These are phyloP conservation scores for Groenewaldozyma auringiensis DNA, from an alignment of 1,139 yeast species.

Conservation along the genomic window DNA sequence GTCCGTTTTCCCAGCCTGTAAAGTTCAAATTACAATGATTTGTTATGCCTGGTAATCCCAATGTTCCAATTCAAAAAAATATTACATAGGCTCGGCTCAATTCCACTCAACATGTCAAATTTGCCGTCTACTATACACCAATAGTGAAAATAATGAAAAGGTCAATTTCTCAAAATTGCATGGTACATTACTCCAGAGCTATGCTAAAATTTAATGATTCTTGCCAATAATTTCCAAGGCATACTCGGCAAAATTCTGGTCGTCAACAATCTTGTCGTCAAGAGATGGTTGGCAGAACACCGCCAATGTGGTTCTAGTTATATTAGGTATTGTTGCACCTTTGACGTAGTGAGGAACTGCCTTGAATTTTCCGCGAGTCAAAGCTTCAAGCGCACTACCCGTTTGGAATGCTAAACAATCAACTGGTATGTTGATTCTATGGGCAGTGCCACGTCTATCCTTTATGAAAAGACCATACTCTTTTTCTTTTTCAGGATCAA, in stretches of 20 bases:
- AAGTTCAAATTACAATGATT: no score
- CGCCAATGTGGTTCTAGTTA: slow-evolving; percentile 53
- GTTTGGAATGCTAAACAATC: slow-evolving; percentile 59
- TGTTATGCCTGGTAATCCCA: no score
- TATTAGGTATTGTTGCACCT: slow-evolving; percentile 27
- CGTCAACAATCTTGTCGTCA: slow-evolving; percentile 40
- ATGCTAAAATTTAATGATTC: slow-evolving; percentile 17
- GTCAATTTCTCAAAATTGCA: no score
- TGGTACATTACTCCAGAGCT: no score
- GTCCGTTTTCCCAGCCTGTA: no score
- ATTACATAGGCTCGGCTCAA: no score
- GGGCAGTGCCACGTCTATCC: slow-evolving; percentile 39
- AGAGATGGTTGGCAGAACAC: slow-evolving; percentile 59
- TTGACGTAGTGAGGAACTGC: slow-evolving; percentile 58
- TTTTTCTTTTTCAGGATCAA: no score
- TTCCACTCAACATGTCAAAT: no score
- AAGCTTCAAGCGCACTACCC: slow-evolving; percentile 52
- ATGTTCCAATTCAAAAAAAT: no score
- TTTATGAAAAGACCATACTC: slow-evolving; percentile 52
- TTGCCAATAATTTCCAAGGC: slow-evolving; percentile 27
- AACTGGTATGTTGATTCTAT: slow-evolving; percentile 48
- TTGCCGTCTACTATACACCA: no score
- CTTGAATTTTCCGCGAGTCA: slow-evolving; percentile 44
- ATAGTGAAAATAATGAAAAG: no score
- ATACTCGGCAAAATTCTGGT: slow-evolving; percentile 45